Evolutionary conservation across 768 basidiomycete genomes (phyloP).

Genomic region (Lyophyllum decastes): DNA sequence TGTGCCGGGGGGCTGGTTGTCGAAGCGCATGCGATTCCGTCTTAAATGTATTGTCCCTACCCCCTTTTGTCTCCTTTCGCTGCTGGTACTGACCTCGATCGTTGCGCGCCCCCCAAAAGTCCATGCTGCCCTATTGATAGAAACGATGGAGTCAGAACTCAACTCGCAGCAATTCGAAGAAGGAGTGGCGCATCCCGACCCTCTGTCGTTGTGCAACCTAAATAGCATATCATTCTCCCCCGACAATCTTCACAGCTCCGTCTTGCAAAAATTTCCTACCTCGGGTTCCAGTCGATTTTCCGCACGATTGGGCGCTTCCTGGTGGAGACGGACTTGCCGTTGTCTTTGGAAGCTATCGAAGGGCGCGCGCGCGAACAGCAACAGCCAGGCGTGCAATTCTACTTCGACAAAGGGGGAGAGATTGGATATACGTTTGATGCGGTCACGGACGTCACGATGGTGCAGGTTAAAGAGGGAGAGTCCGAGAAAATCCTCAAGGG

Average conservation of each 20-base stretch:
- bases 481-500: constrained; percentile 19
- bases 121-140: too few species aligned
- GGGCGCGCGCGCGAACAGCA: not conserved
- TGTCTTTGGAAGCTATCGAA: not conserved
- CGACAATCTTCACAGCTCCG: constrained; percentile 1
- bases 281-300: constrained; percentile 27
- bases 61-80: too few species aligned
- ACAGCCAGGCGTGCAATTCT: constrained; percentile 6
- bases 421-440: constrained; percentile 30
- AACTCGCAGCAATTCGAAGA: not conserved
- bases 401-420: constrained; percentile 26
- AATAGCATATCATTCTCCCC: constrained; percentile 10
- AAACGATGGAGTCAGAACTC: constrained; percentile 7
- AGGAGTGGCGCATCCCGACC: not conserved
- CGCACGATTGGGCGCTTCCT: constrained; percentile 19
- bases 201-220: not conserved
- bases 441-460: too few species aligned
- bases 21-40: too few species aligned
- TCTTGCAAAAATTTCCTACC: constrained; percentile 25
- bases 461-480: constrained; percentile 27
- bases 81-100: too few species aligned
- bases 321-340: not conserved
- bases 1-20: too few species aligned
- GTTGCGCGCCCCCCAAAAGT: too few species aligned
- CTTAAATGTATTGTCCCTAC: too few species aligned